Conservation (phyloP, 352 stramenopile species). For the Phytophthora rubi region DNA sequence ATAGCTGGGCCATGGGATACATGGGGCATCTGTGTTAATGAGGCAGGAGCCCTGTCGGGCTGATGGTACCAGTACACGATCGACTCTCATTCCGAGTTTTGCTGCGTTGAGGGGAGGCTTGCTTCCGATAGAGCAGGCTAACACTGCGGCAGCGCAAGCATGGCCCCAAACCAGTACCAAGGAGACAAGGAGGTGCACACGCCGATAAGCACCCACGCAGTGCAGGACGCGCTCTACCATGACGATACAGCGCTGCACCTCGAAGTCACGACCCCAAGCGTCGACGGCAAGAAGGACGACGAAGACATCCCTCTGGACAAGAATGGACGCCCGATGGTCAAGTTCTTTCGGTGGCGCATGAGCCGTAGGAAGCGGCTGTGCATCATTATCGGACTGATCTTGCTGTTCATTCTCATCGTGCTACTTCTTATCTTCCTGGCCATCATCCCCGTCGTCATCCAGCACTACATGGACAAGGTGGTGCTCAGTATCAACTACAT, state of each 20-base stretch:
- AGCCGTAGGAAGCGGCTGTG: conserved; percentile 45
- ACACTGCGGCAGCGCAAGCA: neutral
- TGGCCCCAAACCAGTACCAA: conserved; percentile 23
- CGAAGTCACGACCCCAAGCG: conserved; percentile 21
- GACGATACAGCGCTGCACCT: conserved; percentile 21
- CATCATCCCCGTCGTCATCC: conserved; percentile 57
- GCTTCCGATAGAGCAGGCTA: neutral
- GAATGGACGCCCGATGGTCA: conserved; percentile 33
- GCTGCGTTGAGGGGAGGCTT: conserved; percentile 1
- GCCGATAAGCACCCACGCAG: conserved; percentile 14
- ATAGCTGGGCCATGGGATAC: conserved; percentile 25
- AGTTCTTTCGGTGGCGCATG: conserved; percentile 61
- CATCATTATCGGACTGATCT: conserved; percentile 41
- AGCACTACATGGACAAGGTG: conserved; percentile 62
- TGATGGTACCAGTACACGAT: neutral
- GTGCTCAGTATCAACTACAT: conserved; percentile 66
- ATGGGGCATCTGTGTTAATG: conserved; percentile 8
- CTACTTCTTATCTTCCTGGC: conserved; percentile 66
- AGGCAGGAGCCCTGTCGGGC: neutral
- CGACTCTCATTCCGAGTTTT: conserved; percentile 22
- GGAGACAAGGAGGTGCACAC: conserved; percentile 37
- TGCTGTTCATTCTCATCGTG: conserved; percentile 46
- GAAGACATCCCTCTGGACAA: conserved; percentile 25
- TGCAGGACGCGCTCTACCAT: conserved; percentile 32
- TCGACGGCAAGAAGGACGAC: conserved; percentile 28